phyloP scores from a whole-genome alignment of 192 early-diverging fungal genomes.

The Pilaira anomala region DNA sequence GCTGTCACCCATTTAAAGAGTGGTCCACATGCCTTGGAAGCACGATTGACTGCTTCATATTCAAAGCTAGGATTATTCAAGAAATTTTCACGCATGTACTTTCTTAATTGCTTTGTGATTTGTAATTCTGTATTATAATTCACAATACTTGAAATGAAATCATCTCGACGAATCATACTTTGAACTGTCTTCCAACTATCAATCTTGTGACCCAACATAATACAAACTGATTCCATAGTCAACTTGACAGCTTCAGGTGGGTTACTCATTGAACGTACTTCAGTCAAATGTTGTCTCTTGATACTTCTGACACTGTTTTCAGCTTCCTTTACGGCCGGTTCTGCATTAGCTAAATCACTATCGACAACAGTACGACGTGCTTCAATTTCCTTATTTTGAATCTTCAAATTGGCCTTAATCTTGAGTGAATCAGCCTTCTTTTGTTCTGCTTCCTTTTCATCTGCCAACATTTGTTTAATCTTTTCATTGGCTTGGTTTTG shows the following conservation, averaged over 20 bases:
- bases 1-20: constrained; percentile 97
- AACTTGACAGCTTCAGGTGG: constrained; percentile 95
- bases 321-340: constrained; percentile 95
- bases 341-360: constrained; percentile 89
- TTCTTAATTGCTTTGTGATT: constrained; percentile 73
- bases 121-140: constrained; percentile 88
- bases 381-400: constrained; percentile 75
- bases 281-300: constrained; percentile 94
- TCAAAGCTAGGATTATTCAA: constrained; percentile 84
- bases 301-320: constrained; percentile 91
- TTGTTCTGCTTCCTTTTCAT: constrained; percentile 91
- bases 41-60: constrained; percentile 95
- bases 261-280: constrained; percentile 95
- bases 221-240: constrained; percentile 97
- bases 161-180: constrained; percentile 85
- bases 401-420: constrained; percentile 72
- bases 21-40: constrained; percentile 97
- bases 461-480: constrained; percentile 90
- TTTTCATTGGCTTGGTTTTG: constrained; percentile 91
- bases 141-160: constrained; percentile 97
- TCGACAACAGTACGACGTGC: constrained; percentile 74
- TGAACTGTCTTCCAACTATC: constrained; percentile 93
- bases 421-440: constrained; percentile 78
- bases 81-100: constrained; percentile 76
- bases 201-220: constrained; percentile 80